Evolutionary conservation across 306 rosid genomes (phyloP), one percentile per base, ranked within the genome.

Genomic region (Alnus rubra): DNA sequence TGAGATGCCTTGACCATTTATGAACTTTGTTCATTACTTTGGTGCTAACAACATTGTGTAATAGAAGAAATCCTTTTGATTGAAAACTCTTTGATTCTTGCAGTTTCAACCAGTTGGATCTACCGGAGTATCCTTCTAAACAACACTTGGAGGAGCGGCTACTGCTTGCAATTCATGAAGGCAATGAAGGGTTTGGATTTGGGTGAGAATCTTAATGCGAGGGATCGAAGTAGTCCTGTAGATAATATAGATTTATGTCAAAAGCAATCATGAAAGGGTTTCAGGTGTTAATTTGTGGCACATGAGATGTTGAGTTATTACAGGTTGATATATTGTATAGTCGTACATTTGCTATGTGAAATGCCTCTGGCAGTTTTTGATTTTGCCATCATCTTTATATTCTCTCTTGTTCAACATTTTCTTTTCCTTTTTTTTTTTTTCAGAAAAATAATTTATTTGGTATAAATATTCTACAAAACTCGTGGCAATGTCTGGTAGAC

Each of bases 91-190:
- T 81, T 81, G 75, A 74, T 71, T 56, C 10, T 33, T 81, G 88
- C 98, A 96, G 99, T 81, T 96, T 96, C 92, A 96, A 96, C 85
- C 99, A 96, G 79, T 78, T 96, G 78, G 99, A 96, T 88, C 85
- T 96, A 51, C 98, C 99, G 0, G 99, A 96, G 84, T 96, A 96
- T 86, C 99, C 98, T 3, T 91, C 99, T 14, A 93, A 89, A 78
- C 84, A 93, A 81, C 96, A 93, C 82, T 87, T 96, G 63, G 98
- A 96, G 83, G 97, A 96, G 84, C 89, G 93, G 80, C 63, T 96
- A 74, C 93, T 93, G 71, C 94, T 93, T 53, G 98, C 99, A 13
- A 92, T 96, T 83, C 99, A 96, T 13, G 99, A 96, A 83, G 99
- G 86, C 60, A 96, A 74, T 49, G 99, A 96, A 84, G 99, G 99